Evolutionary conservation across 495 filamentous ascomycete species (phyloP).

Genomic region (Baudoinia panamericana): DNA sequence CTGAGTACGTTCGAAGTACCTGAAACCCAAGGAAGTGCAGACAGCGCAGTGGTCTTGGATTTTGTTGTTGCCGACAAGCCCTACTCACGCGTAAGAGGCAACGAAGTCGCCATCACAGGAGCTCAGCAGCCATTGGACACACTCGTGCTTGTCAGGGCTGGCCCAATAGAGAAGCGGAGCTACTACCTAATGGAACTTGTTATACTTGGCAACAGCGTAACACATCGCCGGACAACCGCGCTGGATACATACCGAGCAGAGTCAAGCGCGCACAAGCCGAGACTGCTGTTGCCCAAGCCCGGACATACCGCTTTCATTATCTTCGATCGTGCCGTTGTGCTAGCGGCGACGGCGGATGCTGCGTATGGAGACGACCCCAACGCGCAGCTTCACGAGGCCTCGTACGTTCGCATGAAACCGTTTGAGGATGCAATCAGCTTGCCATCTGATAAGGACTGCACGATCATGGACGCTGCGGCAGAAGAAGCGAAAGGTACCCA

Average conservation of each 20-base stretch:
- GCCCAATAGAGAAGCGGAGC: slow-evolving; percentile 7
- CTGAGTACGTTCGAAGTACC: slow-evolving; percentile 1
- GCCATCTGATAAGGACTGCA: slow-evolving; percentile 42
- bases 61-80: slow-evolving; percentile 30
- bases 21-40: slow-evolving; percentile 12
- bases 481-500: slow-evolving; percentile 33
- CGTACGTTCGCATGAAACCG: slow-evolving; percentile 33
- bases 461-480: slow-evolving; percentile 41
- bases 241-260: slow-evolving; percentile 44
- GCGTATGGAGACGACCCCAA: slow-evolving; percentile 45
- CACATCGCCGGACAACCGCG: slow-evolving; percentile 42
- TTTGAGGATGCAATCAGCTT: slow-evolving; percentile 83
- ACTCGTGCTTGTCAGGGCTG: slow-evolving; percentile 18
- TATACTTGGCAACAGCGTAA: slow-evolving; percentile 19
- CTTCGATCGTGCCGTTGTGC: slow-evolving; percentile 58
- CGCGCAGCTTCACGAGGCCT: slow-evolving; percentile 54
- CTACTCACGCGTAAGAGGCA: slow-evolving; percentile 9
- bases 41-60: slow-evolving; percentile 34
- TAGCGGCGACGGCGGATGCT: slow-evolving; percentile 52
- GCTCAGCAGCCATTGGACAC: slow-evolving; percentile 13
- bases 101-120: slow-evolving; percentile 21
- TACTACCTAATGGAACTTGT: slow-evolving; percentile 34
- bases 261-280: slow-evolving; percentile 41
- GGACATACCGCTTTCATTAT: slow-evolving; percentile 70
- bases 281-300: slow-evolving; percentile 63